Conservation (phyloP, 345 rosid species). For the Streptanthus diversifolius region DNA sequence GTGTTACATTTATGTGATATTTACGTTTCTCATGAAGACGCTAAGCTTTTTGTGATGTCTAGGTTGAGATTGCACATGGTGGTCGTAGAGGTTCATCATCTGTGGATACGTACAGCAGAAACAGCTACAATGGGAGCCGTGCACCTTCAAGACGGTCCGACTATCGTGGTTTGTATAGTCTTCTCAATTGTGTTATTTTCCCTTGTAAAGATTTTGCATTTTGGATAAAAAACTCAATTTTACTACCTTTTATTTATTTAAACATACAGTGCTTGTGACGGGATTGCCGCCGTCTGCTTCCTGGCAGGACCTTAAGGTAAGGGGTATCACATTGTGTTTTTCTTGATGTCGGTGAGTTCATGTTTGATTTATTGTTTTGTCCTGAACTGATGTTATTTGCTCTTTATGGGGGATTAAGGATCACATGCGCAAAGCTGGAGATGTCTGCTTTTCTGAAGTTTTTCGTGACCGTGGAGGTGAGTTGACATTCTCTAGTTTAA, state of each 20-base stretch:
- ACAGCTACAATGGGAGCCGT: conserved; percentile 64
- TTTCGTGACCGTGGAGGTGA: conserved; percentile 84
- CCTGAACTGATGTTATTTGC: not conserved
- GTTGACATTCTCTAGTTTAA: not conserved
- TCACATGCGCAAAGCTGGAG: conserved; percentile 99
- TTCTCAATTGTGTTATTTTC: not conserved
- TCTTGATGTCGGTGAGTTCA: not conserved
- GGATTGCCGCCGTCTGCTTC: conserved; percentile 97
- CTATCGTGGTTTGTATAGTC: conserved; percentile 65
- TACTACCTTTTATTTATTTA: not conserved
- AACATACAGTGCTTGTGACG: conserved; percentile 65
- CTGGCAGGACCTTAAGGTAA: conserved; percentile 99
- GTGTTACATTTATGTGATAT: not conserved
- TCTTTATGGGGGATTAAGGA: conserved; percentile 46
- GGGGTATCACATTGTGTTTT: not conserved
- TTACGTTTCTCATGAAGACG: not conserved
- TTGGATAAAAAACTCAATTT: not conserved
- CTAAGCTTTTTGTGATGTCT: not conserved
- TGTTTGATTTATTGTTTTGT: not conserved
- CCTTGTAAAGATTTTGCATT: not conserved
- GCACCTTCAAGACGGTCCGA: conserved; percentile 80
- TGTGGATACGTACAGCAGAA: conserved; percentile 63
- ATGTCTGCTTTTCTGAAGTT: conserved; percentile 93
- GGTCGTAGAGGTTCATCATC: conserved; percentile 76
- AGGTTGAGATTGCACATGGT: conserved; percentile 97